A percentile compares a stretch with the other conserved stretches of the same genome.
These are phyloP conservation scores for Medicago ruthenica DNA, from an alignment of 306 rosid genomes.

Conservation along the genomic window DNA sequence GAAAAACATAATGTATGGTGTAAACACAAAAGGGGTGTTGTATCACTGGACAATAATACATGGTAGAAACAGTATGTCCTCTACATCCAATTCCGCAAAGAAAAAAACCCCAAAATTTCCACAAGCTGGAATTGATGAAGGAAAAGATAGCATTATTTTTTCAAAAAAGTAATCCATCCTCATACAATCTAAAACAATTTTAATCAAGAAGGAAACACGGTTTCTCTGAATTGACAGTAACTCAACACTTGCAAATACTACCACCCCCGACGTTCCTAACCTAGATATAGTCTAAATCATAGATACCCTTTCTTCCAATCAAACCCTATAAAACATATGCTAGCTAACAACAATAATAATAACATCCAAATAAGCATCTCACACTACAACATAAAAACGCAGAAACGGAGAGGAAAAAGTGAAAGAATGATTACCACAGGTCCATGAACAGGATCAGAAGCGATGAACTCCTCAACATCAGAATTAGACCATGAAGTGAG, in stretches of 20 bases:
- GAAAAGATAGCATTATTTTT: neutral
- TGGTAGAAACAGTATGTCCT: neutral
- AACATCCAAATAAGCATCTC: slow-evolving; percentile 9
- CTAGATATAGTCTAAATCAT: neutral
- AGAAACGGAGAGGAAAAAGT: slow-evolving; percentile 6
- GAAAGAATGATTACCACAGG: slow-evolving; percentile 54
- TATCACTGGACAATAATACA: neutral
- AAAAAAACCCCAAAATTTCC: neutral
- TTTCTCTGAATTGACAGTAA: slow-evolving; percentile 1
- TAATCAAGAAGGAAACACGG: neutral
- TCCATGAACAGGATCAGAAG: slow-evolving; percentile 81
- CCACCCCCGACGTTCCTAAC: neutral
- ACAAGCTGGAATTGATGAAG: slow-evolving; percentile 1
- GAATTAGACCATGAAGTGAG: slow-evolving; percentile 70
- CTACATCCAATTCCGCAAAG: neutral
- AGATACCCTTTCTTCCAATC: neutral
- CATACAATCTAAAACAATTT: neutral
- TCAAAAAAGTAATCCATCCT: neutral
- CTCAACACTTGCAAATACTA: neutral
- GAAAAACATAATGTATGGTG: neutral
- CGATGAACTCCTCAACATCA: slow-evolving; percentile 75
- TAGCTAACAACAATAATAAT: neutral
- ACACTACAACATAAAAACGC: neutral
- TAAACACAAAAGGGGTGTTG: neutral
- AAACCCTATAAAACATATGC: neutral